phyloP scores from a whole-genome alignment of 2,329 filamentous ascomycete species.

The Lasiodiplodia citricola region DNA sequence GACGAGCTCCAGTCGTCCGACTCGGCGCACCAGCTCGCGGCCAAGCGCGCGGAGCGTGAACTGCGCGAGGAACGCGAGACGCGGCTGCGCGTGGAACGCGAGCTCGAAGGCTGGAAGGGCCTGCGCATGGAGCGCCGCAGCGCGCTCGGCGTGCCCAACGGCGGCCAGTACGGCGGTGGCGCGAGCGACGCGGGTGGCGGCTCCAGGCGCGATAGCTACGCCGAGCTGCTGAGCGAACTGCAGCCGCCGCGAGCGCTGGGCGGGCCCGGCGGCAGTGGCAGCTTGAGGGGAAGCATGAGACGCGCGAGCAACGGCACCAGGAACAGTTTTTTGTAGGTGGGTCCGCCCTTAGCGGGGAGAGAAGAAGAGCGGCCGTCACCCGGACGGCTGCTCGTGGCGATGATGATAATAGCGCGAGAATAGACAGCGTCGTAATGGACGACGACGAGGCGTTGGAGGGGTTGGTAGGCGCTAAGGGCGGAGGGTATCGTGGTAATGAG shows the following conservation, averaged over 20 bases:
- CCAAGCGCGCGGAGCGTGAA: constrained; percentile 87
- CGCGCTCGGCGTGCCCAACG: constrained; percentile 39
- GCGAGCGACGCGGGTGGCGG: constrained; percentile 44
- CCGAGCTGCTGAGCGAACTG: constrained; percentile 17
- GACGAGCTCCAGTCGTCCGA: constrained; percentile 92
- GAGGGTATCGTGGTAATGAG: constrained; percentile 5
- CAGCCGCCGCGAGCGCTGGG: constrained; percentile 18
- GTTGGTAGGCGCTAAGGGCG: constrained; percentile 20
- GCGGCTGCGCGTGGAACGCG: constrained; percentile 78
- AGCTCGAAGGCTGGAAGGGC: constrained; percentile 81
- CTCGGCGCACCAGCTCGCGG: constrained; percentile 77
- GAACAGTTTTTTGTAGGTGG: constrained; percentile 28
- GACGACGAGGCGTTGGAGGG: neutral
- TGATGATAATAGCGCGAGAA: neutral
- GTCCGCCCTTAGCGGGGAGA: constrained; percentile 26
- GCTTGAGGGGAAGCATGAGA: constrained; percentile 6
- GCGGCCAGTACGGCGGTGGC: neutral
- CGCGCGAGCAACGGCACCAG: constrained; percentile 8
- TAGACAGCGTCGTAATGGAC: neutral
- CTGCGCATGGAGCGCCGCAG: constrained; percentile 66
- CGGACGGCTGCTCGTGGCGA: neutral
- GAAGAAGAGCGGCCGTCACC: neutral
- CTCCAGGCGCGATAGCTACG: constrained; percentile 48
- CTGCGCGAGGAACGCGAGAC: constrained; percentile 88
- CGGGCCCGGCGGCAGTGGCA: constrained; percentile 4